Conservation (phyloP, 1,284 basidiomycete genomes). For the Ustilago tritici region DNA sequence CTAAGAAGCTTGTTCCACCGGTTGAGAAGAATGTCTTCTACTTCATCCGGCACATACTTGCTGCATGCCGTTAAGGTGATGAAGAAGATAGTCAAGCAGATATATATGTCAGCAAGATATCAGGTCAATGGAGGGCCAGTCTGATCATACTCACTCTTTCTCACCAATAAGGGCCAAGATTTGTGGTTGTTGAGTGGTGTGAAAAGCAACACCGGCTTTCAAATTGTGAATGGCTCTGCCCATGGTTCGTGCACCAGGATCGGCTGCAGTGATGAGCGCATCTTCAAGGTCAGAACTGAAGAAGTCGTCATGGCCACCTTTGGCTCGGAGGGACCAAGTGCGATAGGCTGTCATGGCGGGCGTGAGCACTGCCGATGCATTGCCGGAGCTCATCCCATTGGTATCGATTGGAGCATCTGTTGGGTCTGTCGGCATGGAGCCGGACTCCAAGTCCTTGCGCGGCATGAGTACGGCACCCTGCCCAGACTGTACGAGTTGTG, state of each 20-base stretch:
- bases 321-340: constrained; percentile 53
- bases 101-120: too few species aligned
- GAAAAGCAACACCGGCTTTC: constrained; percentile 1
- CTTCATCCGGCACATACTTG: constrained; percentile 48
- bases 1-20: constrained; percentile 43
- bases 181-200: constrained; percentile 5
- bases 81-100: too few species aligned
- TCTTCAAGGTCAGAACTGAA: constrained; percentile 59
- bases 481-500: constrained; percentile 20
- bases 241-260: constrained; percentile 19
- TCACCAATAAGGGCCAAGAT: constrained; percentile 60
- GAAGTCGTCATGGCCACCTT: constrained; percentile 63
- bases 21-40: constrained; percentile 26
- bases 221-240: constrained; percentile 30
- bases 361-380: constrained; percentile 40
- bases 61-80: constrained; percentile 13
- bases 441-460: constrained; percentile 4
- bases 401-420: background rate
- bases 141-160: constrained; percentile 53
- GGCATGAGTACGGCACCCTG: constrained; percentile 31
- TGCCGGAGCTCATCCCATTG: constrained; percentile 19
- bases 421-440: constrained; percentile 22
- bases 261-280: constrained; percentile 22
- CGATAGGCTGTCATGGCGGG: constrained; percentile 66
- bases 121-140: background rate